phyloP scores from a whole-genome alignment of 768 basidiomycete genomes.

The Mycena olivaceomarginata region DNA sequence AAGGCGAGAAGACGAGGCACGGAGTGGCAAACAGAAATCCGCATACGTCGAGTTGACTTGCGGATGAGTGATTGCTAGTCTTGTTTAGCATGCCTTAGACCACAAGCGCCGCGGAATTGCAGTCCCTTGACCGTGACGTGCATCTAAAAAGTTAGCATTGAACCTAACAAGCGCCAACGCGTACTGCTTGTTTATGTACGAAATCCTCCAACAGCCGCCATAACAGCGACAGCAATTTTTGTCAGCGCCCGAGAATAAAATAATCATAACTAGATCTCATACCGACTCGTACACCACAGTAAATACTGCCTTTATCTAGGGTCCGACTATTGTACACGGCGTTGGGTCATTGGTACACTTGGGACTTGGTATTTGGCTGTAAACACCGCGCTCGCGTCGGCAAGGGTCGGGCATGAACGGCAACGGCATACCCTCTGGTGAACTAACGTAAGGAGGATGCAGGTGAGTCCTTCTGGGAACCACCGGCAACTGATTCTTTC shows the following conservation, averaged over 20 bases:
- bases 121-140: slow-evolving; percentile 13
- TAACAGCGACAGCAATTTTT: background rate
- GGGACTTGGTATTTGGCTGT: slow-evolving; percentile 15
- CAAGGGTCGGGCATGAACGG: slow-evolving; percentile 25
- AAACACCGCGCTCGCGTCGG: slow-evolving; percentile 32
- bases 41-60: slow-evolving; percentile 40
- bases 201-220: background rate
- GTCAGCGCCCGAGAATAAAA: slow-evolving; percentile 37
- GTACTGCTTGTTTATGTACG: slow-evolving; percentile 31
- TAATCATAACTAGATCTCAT: slow-evolving; percentile 45
- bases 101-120: slow-evolving; percentile 39
- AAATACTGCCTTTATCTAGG: slow-evolving; percentile 45
- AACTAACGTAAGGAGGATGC: slow-evolving; percentile 44
- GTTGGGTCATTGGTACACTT: slow-evolving; percentile 31
- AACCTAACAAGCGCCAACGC: background rate
- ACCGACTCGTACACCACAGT: slow-evolving; percentile 45
- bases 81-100: slow-evolving; percentile 21
- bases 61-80: slow-evolving; percentile 29
- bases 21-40: slow-evolving; percentile 32
- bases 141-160: slow-evolving; percentile 35
- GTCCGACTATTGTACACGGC: slow-evolving; percentile 39
- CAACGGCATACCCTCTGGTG: slow-evolving; percentile 38
- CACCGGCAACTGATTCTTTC: slow-evolving; percentile 52
- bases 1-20: slow-evolving; percentile 37
- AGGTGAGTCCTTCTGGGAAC: slow-evolving; percentile 53